Conservation (phyloP, 176 grass and related monocot genomes). For the Juncus effusus region DNA sequence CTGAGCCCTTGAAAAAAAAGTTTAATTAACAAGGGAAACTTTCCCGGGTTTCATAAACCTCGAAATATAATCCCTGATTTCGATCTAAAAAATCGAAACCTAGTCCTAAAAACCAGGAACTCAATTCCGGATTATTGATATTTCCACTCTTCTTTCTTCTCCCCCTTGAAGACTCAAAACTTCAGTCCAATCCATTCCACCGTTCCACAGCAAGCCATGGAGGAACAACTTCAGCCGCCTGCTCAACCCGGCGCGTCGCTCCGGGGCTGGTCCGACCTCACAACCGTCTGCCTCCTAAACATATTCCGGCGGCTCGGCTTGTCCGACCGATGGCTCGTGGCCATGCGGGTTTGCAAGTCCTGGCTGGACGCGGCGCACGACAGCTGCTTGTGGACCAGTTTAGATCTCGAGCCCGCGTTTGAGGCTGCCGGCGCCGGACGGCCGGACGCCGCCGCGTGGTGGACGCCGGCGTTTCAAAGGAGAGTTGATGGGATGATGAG, state of each 20-base stretch:
- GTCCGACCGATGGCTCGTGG: conserved; percentile 65
- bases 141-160: no score
- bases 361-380: conserved; percentile 65
- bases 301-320: conserved; percentile 54
- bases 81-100: no score
- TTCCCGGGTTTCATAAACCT: no score
- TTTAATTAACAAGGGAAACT: no score
- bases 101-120: no score
- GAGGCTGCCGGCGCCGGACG: conserved; percentile 27
- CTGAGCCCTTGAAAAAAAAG: no score
- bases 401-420: conserved; percentile 67
- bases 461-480: conserved; percentile 89
- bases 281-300: conserved; percentile 60
- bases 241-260: background rate
- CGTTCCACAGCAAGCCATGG: conserved; percentile 6
- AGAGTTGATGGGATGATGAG: conserved; percentile 80
- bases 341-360: conserved; percentile 65
- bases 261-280: conserved; percentile 74
- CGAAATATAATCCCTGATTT: no score
- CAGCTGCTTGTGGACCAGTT: conserved; percentile 40
- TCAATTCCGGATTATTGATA: no score
- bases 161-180: no score
- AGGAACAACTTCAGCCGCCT: background rate
- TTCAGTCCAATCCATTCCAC: no score
- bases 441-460: conserved; percentile 53